Base-by-base conservation (phyloP, 1,139 yeast species). In the Candida labiduridarum region DNA sequence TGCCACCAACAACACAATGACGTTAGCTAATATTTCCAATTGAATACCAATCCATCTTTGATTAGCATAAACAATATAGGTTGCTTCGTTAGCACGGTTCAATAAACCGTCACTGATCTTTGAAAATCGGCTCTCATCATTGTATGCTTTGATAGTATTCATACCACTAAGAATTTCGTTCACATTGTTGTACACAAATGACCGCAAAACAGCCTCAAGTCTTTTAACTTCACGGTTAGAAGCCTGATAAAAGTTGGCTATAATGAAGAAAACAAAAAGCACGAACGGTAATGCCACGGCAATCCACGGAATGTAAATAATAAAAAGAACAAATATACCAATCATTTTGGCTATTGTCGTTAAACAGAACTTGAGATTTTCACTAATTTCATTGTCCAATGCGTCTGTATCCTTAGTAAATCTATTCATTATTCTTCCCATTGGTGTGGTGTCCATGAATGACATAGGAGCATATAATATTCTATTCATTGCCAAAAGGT, bases 331-430 rank as follows among this genome's bases (percentile, higher is more conserved):
- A 49, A 87, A 59, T 8, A 87, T 83, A 55, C 92, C 91, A 46
- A 81, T 56, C 48, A 87, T 79, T 51, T 78, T 78, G 31, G 85
- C 76, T 29, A 79, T 59, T 1, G 85, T 76, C 51, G 75, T 78
- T 44, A 79, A 59, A 50, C 81, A 68, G 52, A 83, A 61, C 60
- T 88, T 74, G 45, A 81, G 56, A 62, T 81, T 84, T 56, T 83
- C 87, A 41, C 85, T 80, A 50, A 85, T 72, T 60, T 86, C 90
- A 62, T 87, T 87, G 64, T 90, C 97, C 59, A 89, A 71, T 33
- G 85, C 84, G 63, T 89, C 96, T 0, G 95, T 86, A 66, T 90
- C 97, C 61, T 88, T 89, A 1, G 96, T 86, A 59, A 82, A 82
- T 56, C 87, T 69, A 60, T 82, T 82, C 60, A 82, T 62, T 27